Evolutionary conservation across 2,329 filamentous ascomycete species (phyloP).

Genomic region (Claviceps humidiphila): DNA sequence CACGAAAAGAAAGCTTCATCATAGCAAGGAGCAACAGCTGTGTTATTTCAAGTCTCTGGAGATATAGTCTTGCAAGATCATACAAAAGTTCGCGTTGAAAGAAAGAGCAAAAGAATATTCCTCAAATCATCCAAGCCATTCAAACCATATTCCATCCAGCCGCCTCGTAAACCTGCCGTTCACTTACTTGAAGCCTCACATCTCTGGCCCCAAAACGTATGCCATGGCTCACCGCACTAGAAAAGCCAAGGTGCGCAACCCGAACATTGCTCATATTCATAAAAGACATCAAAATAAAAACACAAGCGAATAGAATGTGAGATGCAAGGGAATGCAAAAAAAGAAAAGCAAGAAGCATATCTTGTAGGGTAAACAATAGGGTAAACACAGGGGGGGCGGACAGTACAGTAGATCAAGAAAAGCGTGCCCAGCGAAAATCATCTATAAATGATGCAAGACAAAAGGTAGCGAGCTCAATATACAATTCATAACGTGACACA

Average conservation of each 20-base stretch:
- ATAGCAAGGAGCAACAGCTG: conserved; percentile 3
- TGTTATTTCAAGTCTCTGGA: neutral
- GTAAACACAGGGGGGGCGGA: conserved; percentile 3
- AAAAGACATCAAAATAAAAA: conserved; percentile 1
- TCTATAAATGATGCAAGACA: conserved; percentile 15
- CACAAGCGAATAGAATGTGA: conserved; percentile 6
- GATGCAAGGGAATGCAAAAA: conserved; percentile 7
- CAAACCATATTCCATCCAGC: neutral
- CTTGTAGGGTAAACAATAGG: conserved; percentile 9
- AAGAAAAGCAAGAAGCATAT: conserved; percentile 7
- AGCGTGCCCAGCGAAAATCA: conserved; percentile 12
- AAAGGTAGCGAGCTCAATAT: conserved; percentile 14
- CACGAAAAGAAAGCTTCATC: neutral
- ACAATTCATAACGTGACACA: conserved; percentile 19
- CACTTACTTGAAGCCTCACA: no score
- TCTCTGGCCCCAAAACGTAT: neutral
- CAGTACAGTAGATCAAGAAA: neutral
- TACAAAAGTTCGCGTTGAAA: conserved; percentile 7
- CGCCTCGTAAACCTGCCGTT: neutral
- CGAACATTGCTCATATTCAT: neutral
- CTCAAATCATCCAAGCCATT: conserved; percentile 1
- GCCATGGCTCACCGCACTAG: neutral
- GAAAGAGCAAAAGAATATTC: neutral
- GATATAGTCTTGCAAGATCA: conserved; percentile 5
- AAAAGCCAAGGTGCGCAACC: neutral